Conservation (phyloP, 805 yeast genomes). For the Maudiozyma serrabonitensis region DNA sequence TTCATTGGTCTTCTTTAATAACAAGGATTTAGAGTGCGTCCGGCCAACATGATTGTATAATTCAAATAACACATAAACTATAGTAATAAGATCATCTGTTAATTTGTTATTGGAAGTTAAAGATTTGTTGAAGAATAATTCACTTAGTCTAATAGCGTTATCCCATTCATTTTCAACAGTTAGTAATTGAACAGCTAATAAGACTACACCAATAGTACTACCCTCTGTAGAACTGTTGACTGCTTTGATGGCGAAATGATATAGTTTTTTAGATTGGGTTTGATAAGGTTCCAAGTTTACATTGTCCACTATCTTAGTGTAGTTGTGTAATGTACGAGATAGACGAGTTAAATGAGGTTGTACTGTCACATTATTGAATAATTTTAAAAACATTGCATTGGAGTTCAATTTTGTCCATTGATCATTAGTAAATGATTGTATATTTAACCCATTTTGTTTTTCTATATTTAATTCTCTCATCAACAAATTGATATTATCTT, state of each 20-base stretch:
- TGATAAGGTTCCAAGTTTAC: constrained; percentile 20
- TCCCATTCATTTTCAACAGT: constrained; percentile 21
- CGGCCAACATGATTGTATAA: constrained; percentile 19
- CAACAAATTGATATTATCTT: constrained; percentile 22
- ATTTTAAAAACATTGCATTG: constrained; percentile 17
- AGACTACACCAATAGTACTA: constrained; percentile 15
- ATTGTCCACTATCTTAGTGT: constrained; percentile 16
- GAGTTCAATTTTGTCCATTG: constrained; percentile 19
- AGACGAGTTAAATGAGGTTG: constrained; percentile 11
- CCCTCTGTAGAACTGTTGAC: constrained; percentile 17
- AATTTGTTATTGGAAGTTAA: neutral
- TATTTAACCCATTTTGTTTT: constrained; percentile 12
- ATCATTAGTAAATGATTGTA: constrained; percentile 16
- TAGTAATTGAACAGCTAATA: constrained; percentile 22
- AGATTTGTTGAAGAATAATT: constrained; percentile 12
- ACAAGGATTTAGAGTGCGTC: constrained; percentile 11
- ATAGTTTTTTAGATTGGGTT: constrained; percentile 24
- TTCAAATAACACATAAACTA: constrained; percentile 19
- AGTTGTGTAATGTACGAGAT: constrained; percentile 17
- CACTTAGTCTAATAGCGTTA: constrained; percentile 23
- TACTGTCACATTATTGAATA: constrained; percentile 20
- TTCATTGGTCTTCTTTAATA: constrained; percentile 11
- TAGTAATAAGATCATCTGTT: neutral
- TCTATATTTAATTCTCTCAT: constrained; percentile 29
- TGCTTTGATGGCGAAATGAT: constrained; percentile 13